Percentiles rank a stretch among this genome's conserved stretches.
Conservation (phyloP, 129 eudicot species). For the Chrysanthemum makinoi region DNA sequence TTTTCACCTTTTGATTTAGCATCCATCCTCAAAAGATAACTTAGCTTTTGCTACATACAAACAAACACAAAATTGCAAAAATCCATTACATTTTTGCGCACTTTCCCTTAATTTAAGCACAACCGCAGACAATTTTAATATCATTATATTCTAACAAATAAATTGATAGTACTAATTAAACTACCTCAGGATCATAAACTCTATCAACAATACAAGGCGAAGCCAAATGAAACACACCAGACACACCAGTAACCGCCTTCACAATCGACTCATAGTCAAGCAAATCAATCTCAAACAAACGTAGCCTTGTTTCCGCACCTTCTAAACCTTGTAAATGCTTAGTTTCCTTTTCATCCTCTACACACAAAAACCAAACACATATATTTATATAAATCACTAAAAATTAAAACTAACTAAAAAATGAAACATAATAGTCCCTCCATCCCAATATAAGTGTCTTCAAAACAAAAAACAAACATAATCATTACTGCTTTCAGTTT, state of each 20-base stretch:
- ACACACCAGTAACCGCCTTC: slow-evolving; percentile 58
- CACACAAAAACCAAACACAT: background rate
- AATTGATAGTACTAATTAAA: background rate
- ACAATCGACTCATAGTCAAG: slow-evolving; percentile 73
- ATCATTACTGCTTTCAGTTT: no score
- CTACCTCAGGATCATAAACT: slow-evolving; percentile 79
- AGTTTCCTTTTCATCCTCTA: slow-evolving; percentile 82
- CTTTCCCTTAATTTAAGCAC: background rate
- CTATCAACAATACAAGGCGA: slow-evolving; percentile 70
- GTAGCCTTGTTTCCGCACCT: slow-evolving; percentile 78
- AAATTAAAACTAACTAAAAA: background rate
- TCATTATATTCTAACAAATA: background rate
- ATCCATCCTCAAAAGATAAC: background rate
- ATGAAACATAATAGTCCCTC: background rate
- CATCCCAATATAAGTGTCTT: no score
- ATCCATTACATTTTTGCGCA: no score
- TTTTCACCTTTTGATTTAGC: background rate
- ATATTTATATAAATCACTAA: background rate
- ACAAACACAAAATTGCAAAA: no score
- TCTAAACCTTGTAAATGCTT: slow-evolving; percentile 70
- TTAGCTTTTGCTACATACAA: background rate
- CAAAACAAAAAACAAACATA: no score
- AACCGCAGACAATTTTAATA: background rate
- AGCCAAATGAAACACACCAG: slow-evolving; percentile 89
- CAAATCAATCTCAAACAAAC: slow-evolving; percentile 77